Conservation (phyloP, 2,329 filamentous ascomycete species). For the Penicillium sclerotigenum region DNA sequence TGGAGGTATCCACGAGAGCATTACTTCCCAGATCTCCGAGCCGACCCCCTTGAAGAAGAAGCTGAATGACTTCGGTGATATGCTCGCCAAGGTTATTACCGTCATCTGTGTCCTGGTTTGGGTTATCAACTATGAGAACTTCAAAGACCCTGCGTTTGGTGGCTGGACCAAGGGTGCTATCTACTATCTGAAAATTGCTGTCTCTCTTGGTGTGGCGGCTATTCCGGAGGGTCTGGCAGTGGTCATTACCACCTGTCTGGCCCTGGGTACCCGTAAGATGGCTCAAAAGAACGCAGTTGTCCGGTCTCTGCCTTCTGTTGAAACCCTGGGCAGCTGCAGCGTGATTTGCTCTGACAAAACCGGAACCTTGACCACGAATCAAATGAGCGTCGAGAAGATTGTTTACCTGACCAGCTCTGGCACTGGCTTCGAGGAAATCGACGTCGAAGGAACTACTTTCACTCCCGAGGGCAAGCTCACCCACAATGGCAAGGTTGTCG, state of each 20-base stretch:
- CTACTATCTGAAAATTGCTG: slow-evolving; percentile 99
- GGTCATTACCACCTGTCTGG: slow-evolving; percentile 97
- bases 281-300: slow-evolving; percentile 97
- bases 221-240: slow-evolving; percentile 97
- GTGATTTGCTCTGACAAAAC: slow-evolving; percentile 99
- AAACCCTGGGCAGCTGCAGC: slow-evolving; percentile 97
- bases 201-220: slow-evolving; percentile 94
- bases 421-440: slow-evolving; percentile 73
- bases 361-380: slow-evolving; percentile 94
- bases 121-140: slow-evolving; percentile 98
- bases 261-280: slow-evolving; percentile 96
- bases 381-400: slow-evolving; percentile 97
- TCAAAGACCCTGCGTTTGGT: slow-evolving; percentile 90
- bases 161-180: slow-evolving; percentile 96
- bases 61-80: slow-evolving; percentile 95
- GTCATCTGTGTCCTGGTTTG: slow-evolving; percentile 95
- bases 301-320: slow-evolving; percentile 90
- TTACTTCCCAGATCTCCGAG: slow-evolving; percentile 94
- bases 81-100: slow-evolving; percentile 94
- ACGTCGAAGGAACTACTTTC: slow-evolving; percentile 91
- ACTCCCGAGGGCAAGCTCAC: slow-evolving; percentile 74
- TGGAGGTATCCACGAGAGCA: slow-evolving; percentile 98
- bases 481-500: slow-evolving; percentile 63
- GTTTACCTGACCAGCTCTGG: slow-evolving; percentile 76
- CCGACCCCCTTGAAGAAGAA: slow-evolving; percentile 98